phyloP scores from a whole-genome alignment of 352 stramenopile species.

The Phytophthora constricta region DNA sequence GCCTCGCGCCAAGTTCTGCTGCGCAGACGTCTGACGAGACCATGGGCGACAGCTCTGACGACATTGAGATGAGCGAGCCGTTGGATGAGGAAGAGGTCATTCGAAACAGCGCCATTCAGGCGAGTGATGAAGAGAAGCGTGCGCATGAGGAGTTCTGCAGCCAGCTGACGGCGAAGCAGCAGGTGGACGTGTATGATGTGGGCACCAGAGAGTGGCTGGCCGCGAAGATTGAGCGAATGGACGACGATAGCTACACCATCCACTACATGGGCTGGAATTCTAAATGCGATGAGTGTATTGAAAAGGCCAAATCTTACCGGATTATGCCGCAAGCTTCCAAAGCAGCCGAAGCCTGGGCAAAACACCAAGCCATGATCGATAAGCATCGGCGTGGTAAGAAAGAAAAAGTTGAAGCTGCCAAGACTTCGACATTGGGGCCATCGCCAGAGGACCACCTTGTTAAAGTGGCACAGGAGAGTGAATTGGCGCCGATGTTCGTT shows the following conservation, averaged over 20 bases:
- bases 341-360: slow-evolving; percentile 45
- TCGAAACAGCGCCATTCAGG: slow-evolving; percentile 12
- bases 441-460: slow-evolving; percentile 8
- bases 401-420: slow-evolving; percentile 23
- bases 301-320: slow-evolving; percentile 29
- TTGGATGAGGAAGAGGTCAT: slow-evolving; percentile 28
- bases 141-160: slow-evolving; percentile 39
- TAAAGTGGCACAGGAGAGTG: slow-evolving; percentile 11
- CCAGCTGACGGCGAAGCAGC: slow-evolving; percentile 39
- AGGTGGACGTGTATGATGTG: slow-evolving; percentile 70
- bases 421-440: not conserved
- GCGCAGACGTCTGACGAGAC: slow-evolving; percentile 36
- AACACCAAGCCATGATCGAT: slow-evolving; percentile 51
- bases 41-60: slow-evolving; percentile 39
- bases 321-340: slow-evolving; percentile 52
- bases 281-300: slow-evolving; percentile 59
- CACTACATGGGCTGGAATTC: slow-evolving; percentile 80
- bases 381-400: slow-evolving; percentile 41
- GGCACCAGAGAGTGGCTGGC: slow-evolving; percentile 61
- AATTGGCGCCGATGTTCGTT: slow-evolving; percentile 56
- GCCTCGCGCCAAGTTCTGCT: slow-evolving; percentile 7
- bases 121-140: slow-evolving; percentile 28
- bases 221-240: slow-evolving; percentile 53
- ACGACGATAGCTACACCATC: slow-evolving; percentile 44
- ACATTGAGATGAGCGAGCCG: slow-evolving; percentile 39